Conservation (phyloP, 2,329 filamentous ascomycete species). For the Colletotrichum camelliae region DNA sequence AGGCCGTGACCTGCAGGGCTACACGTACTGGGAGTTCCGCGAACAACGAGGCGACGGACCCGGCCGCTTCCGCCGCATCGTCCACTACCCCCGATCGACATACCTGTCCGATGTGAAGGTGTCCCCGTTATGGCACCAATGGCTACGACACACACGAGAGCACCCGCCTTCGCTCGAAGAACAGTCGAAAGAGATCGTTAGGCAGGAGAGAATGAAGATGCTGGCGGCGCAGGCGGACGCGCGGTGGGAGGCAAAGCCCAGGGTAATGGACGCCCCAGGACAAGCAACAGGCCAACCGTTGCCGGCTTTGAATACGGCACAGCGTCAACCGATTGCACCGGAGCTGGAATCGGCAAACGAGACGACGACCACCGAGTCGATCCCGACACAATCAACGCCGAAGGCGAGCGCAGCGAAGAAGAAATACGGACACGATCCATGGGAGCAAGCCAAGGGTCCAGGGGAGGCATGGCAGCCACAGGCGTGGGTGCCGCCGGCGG, state of each 20-base stretch:
- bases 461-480: conserved; percentile 73
- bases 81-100: conserved; percentile 59
- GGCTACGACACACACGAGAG: conserved; percentile 66
- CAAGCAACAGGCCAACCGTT: conserved; percentile 29
- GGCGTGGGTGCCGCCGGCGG: conserved; percentile 61
- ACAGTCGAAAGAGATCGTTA: conserved; percentile 57
- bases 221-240: conserved; percentile 68
- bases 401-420: background rate
- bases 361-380: background rate
- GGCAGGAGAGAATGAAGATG: conserved; percentile 58
- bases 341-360: conserved; percentile 10
- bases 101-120: conserved; percentile 63
- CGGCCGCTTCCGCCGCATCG: conserved; percentile 64
- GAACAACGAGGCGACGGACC: conserved; percentile 46
- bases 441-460: conserved; percentile 60
- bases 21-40: conserved; percentile 74
- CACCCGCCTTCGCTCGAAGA: conserved; percentile 62
- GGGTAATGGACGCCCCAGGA: conserved; percentile 47
- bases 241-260: conserved; percentile 66
- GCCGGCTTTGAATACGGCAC: conserved; percentile 29
- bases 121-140: conserved; percentile 71
- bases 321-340: conserved; percentile 12
- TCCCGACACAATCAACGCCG: background rate
- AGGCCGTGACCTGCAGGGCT: conserved; percentile 70
- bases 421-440: conserved; percentile 53